Evolutionary conservation across 1,284 basidiomycete genomes (phyloP).

Genomic region (Quambalaria eucalypti): DNA sequence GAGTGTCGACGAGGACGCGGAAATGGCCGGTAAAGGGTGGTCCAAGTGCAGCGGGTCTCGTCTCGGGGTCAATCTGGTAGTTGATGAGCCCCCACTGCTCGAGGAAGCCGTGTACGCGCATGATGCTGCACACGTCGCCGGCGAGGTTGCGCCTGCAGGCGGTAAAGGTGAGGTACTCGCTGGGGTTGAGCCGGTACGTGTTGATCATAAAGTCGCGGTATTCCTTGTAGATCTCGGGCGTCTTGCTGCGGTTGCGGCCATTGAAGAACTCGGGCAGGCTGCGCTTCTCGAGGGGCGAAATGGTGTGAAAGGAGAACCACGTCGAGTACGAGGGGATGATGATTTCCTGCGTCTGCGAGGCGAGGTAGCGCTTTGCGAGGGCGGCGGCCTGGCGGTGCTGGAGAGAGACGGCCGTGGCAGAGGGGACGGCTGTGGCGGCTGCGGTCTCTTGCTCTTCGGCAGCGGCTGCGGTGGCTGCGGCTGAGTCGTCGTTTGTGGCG

Average conservation of each 20-base stretch:
- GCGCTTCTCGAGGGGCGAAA: constrained; percentile 83
- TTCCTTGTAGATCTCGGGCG: constrained; percentile 94
- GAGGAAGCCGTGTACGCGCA: constrained; percentile 96
- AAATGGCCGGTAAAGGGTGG: constrained; percentile 98
- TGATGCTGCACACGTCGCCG: constrained; percentile 95
- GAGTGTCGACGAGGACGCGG: constrained; percentile 92
- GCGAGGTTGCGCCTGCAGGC: constrained; percentile 91
- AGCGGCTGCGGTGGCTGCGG: constrained; percentile 55
- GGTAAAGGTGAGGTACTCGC: constrained; percentile 94
- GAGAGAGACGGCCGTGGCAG: neutral
- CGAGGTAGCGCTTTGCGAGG: constrained; percentile 84
- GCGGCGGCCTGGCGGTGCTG: constrained; percentile 57
- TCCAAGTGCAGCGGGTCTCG: constrained; percentile 81
- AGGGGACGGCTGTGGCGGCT: constrained; percentile 47
- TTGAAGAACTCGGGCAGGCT: constrained; percentile 98
- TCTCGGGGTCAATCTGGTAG: constrained; percentile 98
- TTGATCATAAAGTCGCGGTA: constrained; percentile 99
- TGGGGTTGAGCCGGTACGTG: constrained; percentile 86
- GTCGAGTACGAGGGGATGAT: constrained; percentile 94
- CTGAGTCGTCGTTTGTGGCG: constrained; percentile 5
- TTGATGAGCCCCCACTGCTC: constrained; percentile 99
- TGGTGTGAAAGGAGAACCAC: constrained; percentile 93
- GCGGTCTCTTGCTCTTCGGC: constrained; percentile 66
- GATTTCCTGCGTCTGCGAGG: constrained; percentile 83
- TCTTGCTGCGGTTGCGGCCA: constrained; percentile 75